Conservation (phyloP, 2,329 filamentous ascomycete species). For the Sporothrix euskadiensis region DNA sequence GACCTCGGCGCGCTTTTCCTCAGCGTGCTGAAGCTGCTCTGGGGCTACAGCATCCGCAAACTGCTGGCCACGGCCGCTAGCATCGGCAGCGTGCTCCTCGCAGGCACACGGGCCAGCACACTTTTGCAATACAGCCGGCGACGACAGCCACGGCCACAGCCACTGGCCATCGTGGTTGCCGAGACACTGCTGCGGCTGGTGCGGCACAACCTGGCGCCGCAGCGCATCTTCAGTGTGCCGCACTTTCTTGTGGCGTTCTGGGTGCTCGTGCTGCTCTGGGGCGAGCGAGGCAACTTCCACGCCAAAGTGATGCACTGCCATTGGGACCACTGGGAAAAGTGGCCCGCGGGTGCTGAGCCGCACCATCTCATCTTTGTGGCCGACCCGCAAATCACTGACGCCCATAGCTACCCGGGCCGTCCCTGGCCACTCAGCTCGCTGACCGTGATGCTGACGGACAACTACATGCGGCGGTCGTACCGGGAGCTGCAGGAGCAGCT, state of each 20-base stretch:
- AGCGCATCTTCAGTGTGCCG: conserved; percentile 61
- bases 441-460: conserved; percentile 70
- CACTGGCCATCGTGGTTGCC: conserved; percentile 32
- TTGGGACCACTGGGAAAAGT: conserved; percentile 89
- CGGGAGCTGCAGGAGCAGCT: conserved; percentile 72
- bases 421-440: conserved; percentile 59
- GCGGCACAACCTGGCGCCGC: conserved; percentile 50
- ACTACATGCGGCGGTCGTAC: conserved; percentile 84
- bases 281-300: conserved; percentile 77
- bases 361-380: conserved; percentile 84
- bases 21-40: conserved; percentile 39
- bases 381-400: conserved; percentile 89
- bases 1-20: conserved; percentile 40
- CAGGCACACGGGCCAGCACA: conserved; percentile 26
- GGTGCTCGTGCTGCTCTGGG: conserved; percentile 77
- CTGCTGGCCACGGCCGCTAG: neutral
- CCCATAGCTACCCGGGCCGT: conserved; percentile 89
- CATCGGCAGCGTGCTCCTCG: conserved; percentile 22
- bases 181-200: conserved; percentile 36
- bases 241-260: conserved; percentile 71
- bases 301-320: conserved; percentile 69
- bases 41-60: conserved; percentile 32
- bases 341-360: conserved; percentile 76
- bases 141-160: conserved; percentile 29
- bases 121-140: conserved; percentile 27